These are phyloP conservation scores for Coprinopsis marcescibilis DNA, from an alignment of 768 basidiomycete species.

Conservation along the genomic window DNA sequence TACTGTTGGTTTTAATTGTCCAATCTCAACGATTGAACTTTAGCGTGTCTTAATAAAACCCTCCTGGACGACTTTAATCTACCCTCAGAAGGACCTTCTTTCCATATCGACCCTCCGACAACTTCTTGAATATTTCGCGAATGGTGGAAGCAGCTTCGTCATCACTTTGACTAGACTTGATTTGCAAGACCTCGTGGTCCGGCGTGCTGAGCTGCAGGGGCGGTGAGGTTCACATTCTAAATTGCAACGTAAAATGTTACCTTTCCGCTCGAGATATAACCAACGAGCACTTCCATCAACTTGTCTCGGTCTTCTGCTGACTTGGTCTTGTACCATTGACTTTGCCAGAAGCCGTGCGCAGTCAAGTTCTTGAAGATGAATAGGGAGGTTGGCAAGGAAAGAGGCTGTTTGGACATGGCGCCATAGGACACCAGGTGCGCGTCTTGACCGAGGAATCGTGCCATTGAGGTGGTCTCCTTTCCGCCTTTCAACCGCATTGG, in stretches of 20 bases:
- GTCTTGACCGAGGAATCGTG: slow-evolving; percentile 55
- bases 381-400: slow-evolving; percentile 68
- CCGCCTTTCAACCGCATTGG: slow-evolving; percentile 37
- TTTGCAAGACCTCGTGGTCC: slow-evolving; percentile 59
- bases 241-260: slow-evolving; percentile 24
- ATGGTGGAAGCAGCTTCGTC: slow-evolving; percentile 39
- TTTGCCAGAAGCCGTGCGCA: slow-evolving; percentile 76
- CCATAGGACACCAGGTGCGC: slow-evolving; percentile 84
- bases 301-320: slow-evolving; percentile 41
- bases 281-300: slow-evolving; percentile 46
- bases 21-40: no score
- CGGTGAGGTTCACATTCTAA: background rate
- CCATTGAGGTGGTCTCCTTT: slow-evolving; percentile 62
- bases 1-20: background rate
- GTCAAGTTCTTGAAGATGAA: slow-evolving; percentile 85
- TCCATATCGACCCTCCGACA: slow-evolving; percentile 31
- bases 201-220: slow-evolving; percentile 55
- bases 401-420: slow-evolving; percentile 82
- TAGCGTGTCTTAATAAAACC: no score
- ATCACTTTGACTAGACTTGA: slow-evolving; percentile 34
- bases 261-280: slow-evolving; percentile 50
- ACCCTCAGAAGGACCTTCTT: slow-evolving; percentile 40
- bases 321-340: slow-evolving; percentile 56
- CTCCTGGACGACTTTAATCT: slow-evolving; percentile 18
- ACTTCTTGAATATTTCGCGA: slow-evolving; percentile 39